phyloP scores from a whole-genome alignment of 2,329 filamentous ascomycete species.

The Fusarium compactum region DNA sequence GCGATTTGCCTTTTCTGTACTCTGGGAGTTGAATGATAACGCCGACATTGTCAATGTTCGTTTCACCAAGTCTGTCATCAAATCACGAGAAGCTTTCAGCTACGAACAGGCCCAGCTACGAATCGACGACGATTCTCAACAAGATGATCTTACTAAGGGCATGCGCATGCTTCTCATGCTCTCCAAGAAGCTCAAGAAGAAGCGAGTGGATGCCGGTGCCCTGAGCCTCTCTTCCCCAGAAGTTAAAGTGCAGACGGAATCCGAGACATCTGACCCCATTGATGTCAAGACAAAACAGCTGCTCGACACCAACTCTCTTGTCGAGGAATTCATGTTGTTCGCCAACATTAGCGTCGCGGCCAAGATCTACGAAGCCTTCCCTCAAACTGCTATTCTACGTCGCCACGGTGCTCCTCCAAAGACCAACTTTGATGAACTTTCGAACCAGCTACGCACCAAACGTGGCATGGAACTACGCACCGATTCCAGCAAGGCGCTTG shows the following conservation, averaged over 20 bases:
- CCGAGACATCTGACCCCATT: slow-evolving; percentile 93
- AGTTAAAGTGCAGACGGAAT: slow-evolving; percentile 94
- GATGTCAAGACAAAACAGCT: slow-evolving; percentile 96
- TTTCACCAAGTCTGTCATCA: slow-evolving; percentile 98
- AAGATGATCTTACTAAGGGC: slow-evolving; percentile 88
- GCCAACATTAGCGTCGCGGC: slow-evolving; percentile 95
- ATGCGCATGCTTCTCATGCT: slow-evolving; percentile 90
- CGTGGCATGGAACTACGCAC: slow-evolving; percentile 82
- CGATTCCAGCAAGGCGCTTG: slow-evolving; percentile 91
- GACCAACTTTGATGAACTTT: slow-evolving; percentile 95
- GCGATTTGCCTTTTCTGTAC: slow-evolving; percentile 84
- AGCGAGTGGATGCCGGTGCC: slow-evolving; percentile 95
- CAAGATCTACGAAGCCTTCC: slow-evolving; percentile 91
- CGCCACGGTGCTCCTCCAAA: slow-evolving; percentile 93
- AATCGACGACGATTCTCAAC: slow-evolving; percentile 88
- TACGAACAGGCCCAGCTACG: slow-evolving; percentile 96
- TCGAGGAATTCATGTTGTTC: slow-evolving; percentile 99
- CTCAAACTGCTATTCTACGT: slow-evolving; percentile 92
- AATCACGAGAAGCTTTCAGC: slow-evolving; percentile 95
- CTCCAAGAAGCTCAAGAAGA: slow-evolving; percentile 92
- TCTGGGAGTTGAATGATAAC: slow-evolving; percentile 89
- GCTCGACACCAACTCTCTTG: slow-evolving; percentile 95
- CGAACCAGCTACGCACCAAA: slow-evolving; percentile 90
- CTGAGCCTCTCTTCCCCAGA: slow-evolving; percentile 97
- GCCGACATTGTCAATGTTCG: slow-evolving; percentile 87